A percentile compares a stretch with the other conserved stretches of the same genome.
phyloP scores from a whole-genome alignment of 106 monocot species.

The Apostasia ramifera region DNA sequence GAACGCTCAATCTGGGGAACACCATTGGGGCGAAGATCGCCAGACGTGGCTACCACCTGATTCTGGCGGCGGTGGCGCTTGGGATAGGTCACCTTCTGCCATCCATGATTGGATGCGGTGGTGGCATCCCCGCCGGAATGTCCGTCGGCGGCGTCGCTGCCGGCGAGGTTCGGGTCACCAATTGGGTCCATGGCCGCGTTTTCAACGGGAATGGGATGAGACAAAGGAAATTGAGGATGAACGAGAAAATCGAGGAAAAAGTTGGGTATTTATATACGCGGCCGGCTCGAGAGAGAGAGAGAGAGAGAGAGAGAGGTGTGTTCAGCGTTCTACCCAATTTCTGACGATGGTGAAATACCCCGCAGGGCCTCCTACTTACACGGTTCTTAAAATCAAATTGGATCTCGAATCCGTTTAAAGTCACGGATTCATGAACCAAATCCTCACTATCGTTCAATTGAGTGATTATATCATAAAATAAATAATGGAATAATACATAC shows the following conservation, averaged over 20 bases:
- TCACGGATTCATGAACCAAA: too few species aligned
- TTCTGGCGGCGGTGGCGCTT: constrained; percentile 54
- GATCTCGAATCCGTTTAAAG: too few species aligned
- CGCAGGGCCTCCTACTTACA: too few species aligned
- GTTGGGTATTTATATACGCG: neutral
- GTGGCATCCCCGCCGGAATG: constrained; percentile 9
- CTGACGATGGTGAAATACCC: too few species aligned
- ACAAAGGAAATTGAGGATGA: too few species aligned
- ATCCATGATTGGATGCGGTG: constrained; percentile 48
- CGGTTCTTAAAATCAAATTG: too few species aligned
- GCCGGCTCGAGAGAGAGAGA: neutral
- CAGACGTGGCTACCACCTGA: constrained; percentile 3
- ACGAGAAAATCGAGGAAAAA: too few species aligned
- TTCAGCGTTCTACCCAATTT: too few species aligned
- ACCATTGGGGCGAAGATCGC: constrained; percentile 1
- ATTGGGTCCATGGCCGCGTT: neutral
- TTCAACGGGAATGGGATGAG: neutral
- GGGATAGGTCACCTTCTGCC: constrained; percentile 89
- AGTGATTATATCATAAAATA: too few species aligned
- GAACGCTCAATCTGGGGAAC: constrained; percentile 4
- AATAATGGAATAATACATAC: too few species aligned
- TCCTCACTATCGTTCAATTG: too few species aligned
- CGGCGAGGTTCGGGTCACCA: neutral
- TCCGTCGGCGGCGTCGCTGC: constrained; percentile 1
- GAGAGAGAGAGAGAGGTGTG: too few species aligned